Evolutionary conservation across 106 monocot species (phyloP).

Genomic region (Dioscorea zingiberensis): DNA sequence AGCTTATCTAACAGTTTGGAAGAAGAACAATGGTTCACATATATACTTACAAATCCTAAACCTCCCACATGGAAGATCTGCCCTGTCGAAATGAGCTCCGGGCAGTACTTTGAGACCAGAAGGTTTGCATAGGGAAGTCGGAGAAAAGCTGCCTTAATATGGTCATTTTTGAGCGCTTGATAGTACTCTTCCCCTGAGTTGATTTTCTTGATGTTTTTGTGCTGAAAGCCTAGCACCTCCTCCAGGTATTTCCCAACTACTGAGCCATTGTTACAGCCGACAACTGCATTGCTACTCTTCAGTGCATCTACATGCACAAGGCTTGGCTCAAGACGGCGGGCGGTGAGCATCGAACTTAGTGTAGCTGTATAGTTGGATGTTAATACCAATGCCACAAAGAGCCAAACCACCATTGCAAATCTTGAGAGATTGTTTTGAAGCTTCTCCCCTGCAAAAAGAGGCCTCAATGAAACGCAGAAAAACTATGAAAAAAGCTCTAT

Average conservation of each 20-base stretch:
- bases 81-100: neutral
- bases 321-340: neutral
- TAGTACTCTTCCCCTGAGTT: neutral
- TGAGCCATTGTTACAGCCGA: neutral
- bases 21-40: neutral
- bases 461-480: neutral
- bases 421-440: conserved; percentile 1
- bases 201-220: neutral
- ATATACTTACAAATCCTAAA: conserved; percentile 14
- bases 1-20: too few relatives aligned
- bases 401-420: conserved; percentile 6
- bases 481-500: neutral
- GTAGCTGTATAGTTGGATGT: conserved; percentile 10
- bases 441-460: neutral
- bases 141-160: conserved; percentile 10
- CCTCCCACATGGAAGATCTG: conserved; percentile 9
- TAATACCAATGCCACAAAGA: neutral
- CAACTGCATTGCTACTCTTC: neutral
- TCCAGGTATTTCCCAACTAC: conserved; percentile 4
- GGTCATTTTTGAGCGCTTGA: neutral
- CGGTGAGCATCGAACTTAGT: conserved; percentile 6
- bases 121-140: conserved; percentile 7
- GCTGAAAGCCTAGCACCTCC: neutral
- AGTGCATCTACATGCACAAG: neutral
- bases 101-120: conserved; percentile 4